phyloP scores from a whole-genome alignment of 805 yeast species.

The Torulaspora gathmanii region DNA sequence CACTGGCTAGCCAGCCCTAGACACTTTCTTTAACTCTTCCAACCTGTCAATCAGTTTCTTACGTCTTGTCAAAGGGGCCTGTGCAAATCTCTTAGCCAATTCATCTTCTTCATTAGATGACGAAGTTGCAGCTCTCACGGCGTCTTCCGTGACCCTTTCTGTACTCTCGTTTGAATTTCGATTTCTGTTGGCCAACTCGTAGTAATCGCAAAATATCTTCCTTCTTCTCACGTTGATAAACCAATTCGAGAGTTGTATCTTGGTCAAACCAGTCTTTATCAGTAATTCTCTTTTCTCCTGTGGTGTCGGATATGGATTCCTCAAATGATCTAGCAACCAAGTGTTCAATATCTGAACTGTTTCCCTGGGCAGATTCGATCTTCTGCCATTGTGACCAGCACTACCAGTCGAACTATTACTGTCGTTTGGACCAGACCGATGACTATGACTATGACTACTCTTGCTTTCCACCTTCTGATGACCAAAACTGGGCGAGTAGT shows the following conservation, averaged over 20 bases:
- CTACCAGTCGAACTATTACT: background rate
- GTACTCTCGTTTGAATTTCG: conserved; percentile 8
- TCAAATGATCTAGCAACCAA: conserved; percentile 71
- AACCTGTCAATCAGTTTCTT: conserved; percentile 35
- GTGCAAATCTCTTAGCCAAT: conserved; percentile 25
- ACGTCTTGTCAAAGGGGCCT: conserved; percentile 29
- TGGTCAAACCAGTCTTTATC: conserved; percentile 68
- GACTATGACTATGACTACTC: background rate
- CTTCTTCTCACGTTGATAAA: conserved; percentile 82
- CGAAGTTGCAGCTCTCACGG: conserved; percentile 16
- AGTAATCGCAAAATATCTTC: conserved; percentile 44
- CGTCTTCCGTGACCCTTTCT: conserved; percentile 15
- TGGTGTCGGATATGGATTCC: conserved; percentile 81
- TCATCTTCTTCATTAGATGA: conserved; percentile 19
- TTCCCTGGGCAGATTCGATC: conserved; percentile 75
- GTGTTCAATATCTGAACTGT: conserved; percentile 66
- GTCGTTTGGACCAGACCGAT: background rate
- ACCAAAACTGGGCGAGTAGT: background rate
- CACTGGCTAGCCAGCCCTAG: conserved; percentile 5
- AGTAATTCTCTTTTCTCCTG: conserved; percentile 68
- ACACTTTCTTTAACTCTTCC: conserved; percentile 30
- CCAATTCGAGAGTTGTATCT: conserved; percentile 82
- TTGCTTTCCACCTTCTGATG: background rate
- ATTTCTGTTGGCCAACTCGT: conserved; percentile 19
- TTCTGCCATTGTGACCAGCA: conserved; percentile 34